Evolutionary conservation across 2,329 filamentous ascomycete species (phyloP).

Genomic region (Polytolypa hystricis): DNA sequence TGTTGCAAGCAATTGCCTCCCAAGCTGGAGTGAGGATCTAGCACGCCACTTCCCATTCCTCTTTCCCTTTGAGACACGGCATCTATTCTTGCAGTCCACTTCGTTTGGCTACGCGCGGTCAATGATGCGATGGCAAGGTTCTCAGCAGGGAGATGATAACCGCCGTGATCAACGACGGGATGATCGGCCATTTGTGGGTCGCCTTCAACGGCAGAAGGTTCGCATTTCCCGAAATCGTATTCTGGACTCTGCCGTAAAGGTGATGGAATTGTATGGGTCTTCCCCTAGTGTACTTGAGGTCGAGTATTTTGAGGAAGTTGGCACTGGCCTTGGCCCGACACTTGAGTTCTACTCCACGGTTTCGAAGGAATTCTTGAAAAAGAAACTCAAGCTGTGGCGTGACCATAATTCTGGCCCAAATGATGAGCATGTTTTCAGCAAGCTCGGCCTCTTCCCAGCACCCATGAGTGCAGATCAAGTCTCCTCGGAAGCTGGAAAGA

Average conservation of each 20-base stretch:
- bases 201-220: constrained; percentile 93
- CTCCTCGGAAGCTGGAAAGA: constrained; percentile 66
- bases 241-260: constrained; percentile 90
- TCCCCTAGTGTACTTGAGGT: constrained; percentile 93
- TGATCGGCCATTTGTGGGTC: constrained; percentile 80
- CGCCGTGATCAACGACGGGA: constrained; percentile 73
- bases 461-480: constrained; percentile 75
- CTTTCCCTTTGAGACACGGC: constrained; percentile 94
- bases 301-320: constrained; percentile 97
- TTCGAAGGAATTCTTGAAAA: constrained; percentile 93
- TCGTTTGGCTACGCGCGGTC: constrained; percentile 96
- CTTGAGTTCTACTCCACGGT: constrained; percentile 97
- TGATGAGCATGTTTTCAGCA: constrained; percentile 75
- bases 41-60: constrained; percentile 90
- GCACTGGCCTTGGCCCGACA: constrained; percentile 87
- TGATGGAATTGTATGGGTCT: constrained; percentile 97
- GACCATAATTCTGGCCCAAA: constrained; percentile 65
- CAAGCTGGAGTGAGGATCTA: constrained; percentile 90
- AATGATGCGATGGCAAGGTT: constrained; percentile 95
- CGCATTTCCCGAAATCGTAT: constrained; percentile 91
- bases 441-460: constrained; percentile 78
- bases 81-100: constrained; percentile 93
- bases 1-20: constrained; percentile 91
- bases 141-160: constrained; percentile 68
- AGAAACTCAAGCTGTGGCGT: constrained; percentile 92